phyloP scores from a whole-genome alignment of 75 land plant species.

The Gnetum montanum region DNA sequence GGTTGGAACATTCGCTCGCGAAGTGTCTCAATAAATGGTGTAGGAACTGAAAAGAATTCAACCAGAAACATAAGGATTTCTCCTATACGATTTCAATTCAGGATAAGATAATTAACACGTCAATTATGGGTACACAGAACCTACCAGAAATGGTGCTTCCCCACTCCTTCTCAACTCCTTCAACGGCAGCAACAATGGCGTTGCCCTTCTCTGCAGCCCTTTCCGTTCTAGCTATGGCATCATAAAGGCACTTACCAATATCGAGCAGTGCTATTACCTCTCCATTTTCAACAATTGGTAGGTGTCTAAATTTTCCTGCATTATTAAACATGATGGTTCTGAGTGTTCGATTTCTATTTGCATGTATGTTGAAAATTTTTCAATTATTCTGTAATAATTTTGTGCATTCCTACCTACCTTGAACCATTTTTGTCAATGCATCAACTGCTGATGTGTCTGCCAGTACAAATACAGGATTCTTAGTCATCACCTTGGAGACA shows the following conservation, averaged over 20 bases:
- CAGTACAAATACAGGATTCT: slow-evolving; percentile 73
- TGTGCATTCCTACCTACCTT: slow-evolving; percentile 33
- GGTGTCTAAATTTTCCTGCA: slow-evolving; percentile 91
- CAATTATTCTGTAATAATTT: not conserved
- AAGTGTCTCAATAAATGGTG: slow-evolving; percentile 66
- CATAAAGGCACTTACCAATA: slow-evolving; percentile 92
- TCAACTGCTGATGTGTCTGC: slow-evolving; percentile 77
- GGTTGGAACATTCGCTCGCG: slow-evolving; percentile 85
- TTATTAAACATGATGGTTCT: not conserved
- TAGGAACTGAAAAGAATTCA: slow-evolving; percentile 20
- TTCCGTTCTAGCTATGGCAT: slow-evolving; percentile 99
- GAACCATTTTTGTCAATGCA: slow-evolving; percentile 89
- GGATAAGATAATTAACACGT: not conserved
- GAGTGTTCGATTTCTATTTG: not conserved
- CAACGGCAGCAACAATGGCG: slow-evolving; percentile 98
- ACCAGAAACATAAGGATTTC: not conserved
- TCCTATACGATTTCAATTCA: not conserved
- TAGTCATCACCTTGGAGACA: slow-evolving; percentile 83
- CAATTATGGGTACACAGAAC: not conserved
- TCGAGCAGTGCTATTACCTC: slow-evolving; percentile 93
- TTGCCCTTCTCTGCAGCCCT: slow-evolving; percentile 96
- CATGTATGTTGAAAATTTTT: not conserved
- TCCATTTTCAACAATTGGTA: slow-evolving; percentile 96
- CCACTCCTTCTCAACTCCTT: slow-evolving; percentile 91
- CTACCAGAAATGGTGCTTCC: slow-evolving; percentile 62